phyloP scores from a whole-genome alignment of 257 asterid species.

The Scutellaria barbata region DNA sequence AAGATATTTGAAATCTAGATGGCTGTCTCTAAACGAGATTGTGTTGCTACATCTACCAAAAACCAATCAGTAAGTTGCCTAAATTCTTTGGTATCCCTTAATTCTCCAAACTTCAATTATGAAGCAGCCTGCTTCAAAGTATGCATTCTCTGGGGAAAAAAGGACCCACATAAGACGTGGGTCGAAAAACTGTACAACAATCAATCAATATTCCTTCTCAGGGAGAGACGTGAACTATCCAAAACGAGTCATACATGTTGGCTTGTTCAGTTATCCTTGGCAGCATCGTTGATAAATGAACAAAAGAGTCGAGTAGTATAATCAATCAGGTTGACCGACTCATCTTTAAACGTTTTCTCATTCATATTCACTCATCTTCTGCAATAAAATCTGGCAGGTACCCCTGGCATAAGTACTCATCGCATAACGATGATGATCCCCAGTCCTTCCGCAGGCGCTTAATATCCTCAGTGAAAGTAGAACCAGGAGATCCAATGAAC shows the following conservation, averaged over 20 bases:
- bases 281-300: background rate
- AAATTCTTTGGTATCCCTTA: too few species aligned
- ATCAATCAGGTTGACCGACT: slow-evolving; percentile 26
- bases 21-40: too few species aligned
- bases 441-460: slow-evolving; percentile 85
- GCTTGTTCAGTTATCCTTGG: slow-evolving; percentile 19
- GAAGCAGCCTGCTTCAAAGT: too few species aligned
- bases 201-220: background rate
- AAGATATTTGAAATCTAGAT: too few species aligned
- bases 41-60: too few species aligned
- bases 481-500: slow-evolving; percentile 88
- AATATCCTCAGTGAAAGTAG: slow-evolving; percentile 96
- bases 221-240: background rate
- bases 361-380: slow-evolving; percentile 61
- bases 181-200: background rate
- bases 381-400: slow-evolving; percentile 84
- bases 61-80: too few species aligned
- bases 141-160: too few species aligned
- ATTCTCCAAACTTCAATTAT: too few species aligned
- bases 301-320: slow-evolving; percentile 15
- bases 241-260: background rate
- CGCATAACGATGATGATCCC: slow-evolving; percentile 89
- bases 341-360: slow-evolving; percentile 16
- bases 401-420: slow-evolving; percentile 84
- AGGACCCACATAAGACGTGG: background rate